Evolutionary conservation across 2,329 filamentous ascomycete genomes (phyloP), one percentile per base, ranked within the genome.

Genomic region (Colletotrichum tofieldiae): DNA sequence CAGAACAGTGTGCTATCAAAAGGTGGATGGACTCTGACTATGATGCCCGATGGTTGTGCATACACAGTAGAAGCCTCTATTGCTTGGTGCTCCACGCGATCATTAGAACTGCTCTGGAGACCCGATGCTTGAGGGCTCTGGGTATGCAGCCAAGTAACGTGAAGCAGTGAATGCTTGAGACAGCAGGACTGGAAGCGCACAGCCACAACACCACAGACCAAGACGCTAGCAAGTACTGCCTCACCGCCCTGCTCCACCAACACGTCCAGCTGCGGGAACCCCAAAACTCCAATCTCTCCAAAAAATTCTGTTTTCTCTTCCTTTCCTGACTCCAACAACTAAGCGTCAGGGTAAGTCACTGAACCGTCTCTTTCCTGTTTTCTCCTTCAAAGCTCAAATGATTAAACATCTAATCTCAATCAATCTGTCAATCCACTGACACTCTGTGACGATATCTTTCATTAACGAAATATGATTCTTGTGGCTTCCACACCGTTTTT

Each of bases 361-460:
- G 67, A 73, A n/a, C 63, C 20, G 43, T 26, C 29, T 61, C 66
- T 47, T 16, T 56, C n/a, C 12, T 56, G 5, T 39, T 52, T 16
- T 14, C 52, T 16, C 43, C 9, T 29, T 6, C 23, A 32, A 62
- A 71, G 73, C 75, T 73, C 75, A 76, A 71, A 87, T 88, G 86
- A 88, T 88, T 88, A 88, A 75, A 78, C 72, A 75, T 35, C 78
- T 73, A 76, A 78, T 85, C 84, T 82, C 78, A 73, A 65, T 73
- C 74, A 82, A 88, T 89, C 87, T 89, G 87, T 89, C 87, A 89
- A 89, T 89, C 87, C 87, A 82, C 87, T 88, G 87, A 89, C 79
- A 77, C 78, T 77, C 78, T 81, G 79, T 83, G 85, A 84, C 77
- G 83, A 86, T 72, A 82, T 7, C 77, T 85, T 70, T 75, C 63